Percentiles rank a stretch among this genome's conserved stretches.
Conservation (phyloP, 345 rosid species). For the Passiflora organensis region DNA sequence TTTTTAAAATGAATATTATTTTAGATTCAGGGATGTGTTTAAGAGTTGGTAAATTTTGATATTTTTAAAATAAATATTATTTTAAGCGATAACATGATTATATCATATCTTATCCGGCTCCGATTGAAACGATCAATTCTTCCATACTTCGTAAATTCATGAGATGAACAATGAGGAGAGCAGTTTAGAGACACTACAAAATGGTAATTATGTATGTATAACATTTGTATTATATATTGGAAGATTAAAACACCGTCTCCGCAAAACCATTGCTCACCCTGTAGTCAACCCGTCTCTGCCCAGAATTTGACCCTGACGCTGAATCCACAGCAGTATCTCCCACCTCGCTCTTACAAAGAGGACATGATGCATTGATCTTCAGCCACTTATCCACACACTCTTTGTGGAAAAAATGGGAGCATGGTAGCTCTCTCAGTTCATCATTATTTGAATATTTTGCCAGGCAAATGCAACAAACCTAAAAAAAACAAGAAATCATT, state of each 20-base stretch:
- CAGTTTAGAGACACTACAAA: constrained; percentile 11
- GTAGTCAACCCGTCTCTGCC: constrained; percentile 36
- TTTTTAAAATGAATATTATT: too few species aligned
- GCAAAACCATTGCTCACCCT: constrained; percentile 33
- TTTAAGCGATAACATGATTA: too few species aligned
- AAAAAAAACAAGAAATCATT: not conserved
- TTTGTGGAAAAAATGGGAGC: not conserved
- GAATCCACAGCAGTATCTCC: not conserved
- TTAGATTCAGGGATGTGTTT: too few species aligned
- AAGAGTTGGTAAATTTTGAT: too few species aligned
- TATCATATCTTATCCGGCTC: too few species aligned
- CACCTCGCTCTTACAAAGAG: constrained; percentile 1
- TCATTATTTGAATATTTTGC: not conserved
- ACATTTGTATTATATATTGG: constrained; percentile 2
- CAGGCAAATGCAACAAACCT: not conserved
- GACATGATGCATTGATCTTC: constrained; percentile 2
- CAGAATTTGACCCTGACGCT: constrained; percentile 24
- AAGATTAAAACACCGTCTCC: constrained; percentile 21
- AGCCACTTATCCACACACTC: constrained; percentile 1
- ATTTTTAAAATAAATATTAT: too few species aligned
- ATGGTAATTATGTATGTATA: constrained; percentile 9
- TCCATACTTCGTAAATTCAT: too few species aligned
- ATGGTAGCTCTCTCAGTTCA: not conserved
- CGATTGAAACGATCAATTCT: too few species aligned
- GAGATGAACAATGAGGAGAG: too few species aligned